A percentile compares a stretch with the other conserved stretches of the same genome.
Evolutionary conservation across 257 asterid genomes (phyloP).

Genomic region (Solanum boliviense): DNA sequence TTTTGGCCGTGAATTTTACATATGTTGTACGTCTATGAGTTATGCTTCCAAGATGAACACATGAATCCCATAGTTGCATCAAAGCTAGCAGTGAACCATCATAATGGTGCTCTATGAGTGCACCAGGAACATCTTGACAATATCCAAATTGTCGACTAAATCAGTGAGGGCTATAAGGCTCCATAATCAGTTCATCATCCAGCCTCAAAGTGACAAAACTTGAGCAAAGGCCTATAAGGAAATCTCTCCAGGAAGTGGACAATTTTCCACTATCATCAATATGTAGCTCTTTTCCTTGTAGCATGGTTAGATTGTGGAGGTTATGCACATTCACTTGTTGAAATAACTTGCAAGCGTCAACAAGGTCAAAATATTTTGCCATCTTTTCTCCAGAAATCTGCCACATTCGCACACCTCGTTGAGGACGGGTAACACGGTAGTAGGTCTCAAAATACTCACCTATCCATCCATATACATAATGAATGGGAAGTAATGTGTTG

Average conservation of each 20-base stretch:
- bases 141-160: not conserved
- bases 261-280: not conserved
- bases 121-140: not conserved
- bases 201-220: not conserved
- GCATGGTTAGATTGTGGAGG: not conserved
- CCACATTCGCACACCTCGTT: not conserved
- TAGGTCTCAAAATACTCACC: not conserved
- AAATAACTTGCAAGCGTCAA: not conserved
- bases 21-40: no score
- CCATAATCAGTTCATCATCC: not conserved
- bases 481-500: not conserved
- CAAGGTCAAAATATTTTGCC: not conserved
- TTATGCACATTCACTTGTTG: not conserved
- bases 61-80: not conserved
- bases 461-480: not conserved
- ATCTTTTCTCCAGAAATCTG: not conserved
- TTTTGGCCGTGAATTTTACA: not conserved
- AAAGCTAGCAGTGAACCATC: not conserved
- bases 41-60: not conserved
- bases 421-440: not conserved
- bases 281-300: not conserved
- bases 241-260: not conserved
- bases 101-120: not conserved
- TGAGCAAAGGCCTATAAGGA: not conserved
- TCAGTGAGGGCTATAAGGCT: not conserved